Percentiles rank a stretch among this genome's conserved stretches.
phyloP scores from a whole-genome alignment of 2,329 filamentous ascomycete genomes.

The Aspergillus cejpii region DNA sequence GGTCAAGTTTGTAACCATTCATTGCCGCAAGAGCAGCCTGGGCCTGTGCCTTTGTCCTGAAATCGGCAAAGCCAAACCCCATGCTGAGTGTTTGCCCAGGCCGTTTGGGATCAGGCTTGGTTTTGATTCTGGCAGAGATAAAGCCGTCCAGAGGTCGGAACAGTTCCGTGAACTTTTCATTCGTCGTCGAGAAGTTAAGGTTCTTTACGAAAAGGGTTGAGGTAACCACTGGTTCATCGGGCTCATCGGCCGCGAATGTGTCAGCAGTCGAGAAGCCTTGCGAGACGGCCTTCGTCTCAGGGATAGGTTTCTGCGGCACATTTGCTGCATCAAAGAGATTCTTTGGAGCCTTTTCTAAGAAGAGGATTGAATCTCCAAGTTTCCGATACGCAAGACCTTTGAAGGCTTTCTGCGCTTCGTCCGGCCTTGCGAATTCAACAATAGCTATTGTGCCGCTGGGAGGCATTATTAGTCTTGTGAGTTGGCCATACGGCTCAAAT shows the following conservation, averaged over 20 bases:
- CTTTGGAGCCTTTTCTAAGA: slow-evolving; percentile 87
- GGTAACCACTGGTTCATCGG: slow-evolving; percentile 48
- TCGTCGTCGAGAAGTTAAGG: slow-evolving; percentile 84
- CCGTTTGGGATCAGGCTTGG: slow-evolving; percentile 85
- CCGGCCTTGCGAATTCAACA: slow-evolving; percentile 73
- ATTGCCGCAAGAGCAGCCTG: slow-evolving; percentile 74
- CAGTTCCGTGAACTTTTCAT: slow-evolving; percentile 63
- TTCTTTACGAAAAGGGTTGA: slow-evolving; percentile 91
- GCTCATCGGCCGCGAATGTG: slow-evolving; percentile 39
- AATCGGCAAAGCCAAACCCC: slow-evolving; percentile 95
- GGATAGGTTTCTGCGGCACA: slow-evolving; percentile 25
- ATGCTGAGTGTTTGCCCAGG: slow-evolving; percentile 84
- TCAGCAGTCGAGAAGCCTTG: slow-evolving; percentile 40
- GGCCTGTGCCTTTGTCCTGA: slow-evolving; percentile 69
- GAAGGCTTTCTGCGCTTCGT: slow-evolving; percentile 78
- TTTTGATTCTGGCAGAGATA: slow-evolving; percentile 82
- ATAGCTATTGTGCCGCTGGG: slow-evolving; percentile 90
- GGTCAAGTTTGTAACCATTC: slow-evolving; percentile 82
- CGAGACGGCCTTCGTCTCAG: slow-evolving; percentile 29
- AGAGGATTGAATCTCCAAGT: slow-evolving; percentile 83
- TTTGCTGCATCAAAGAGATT: slow-evolving; percentile 57
- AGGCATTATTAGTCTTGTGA: slow-evolving; percentile 81
- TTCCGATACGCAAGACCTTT: slow-evolving; percentile 79
- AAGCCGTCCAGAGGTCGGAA: slow-evolving; percentile 84
- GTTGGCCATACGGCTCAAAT: slow-evolving; percentile 78